Percentiles rank a stretch among this genome's conserved stretches.
Conservation (phyloP, 176 grass and related monocot genomes). For the Bolboschoenus planiculmis region DNA sequence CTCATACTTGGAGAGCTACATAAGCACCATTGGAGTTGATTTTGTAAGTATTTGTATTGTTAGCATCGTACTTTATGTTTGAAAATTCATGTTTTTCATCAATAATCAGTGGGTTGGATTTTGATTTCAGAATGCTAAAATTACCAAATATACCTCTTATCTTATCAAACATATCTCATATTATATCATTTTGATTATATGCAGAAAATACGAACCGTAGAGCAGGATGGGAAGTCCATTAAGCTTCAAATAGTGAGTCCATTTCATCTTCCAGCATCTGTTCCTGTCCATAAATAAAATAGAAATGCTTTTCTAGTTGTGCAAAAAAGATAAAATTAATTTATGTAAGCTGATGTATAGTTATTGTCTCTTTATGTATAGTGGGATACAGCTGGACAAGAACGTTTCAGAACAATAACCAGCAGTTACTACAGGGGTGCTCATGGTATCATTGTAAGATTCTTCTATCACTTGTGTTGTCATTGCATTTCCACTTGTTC, state of each 20-base stretch:
- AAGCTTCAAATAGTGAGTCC: conserved; percentile 86
- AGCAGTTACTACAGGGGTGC: conserved; percentile 91
- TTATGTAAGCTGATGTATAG: not conserved
- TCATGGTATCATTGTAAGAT: conserved; percentile 83
- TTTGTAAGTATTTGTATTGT: conserved; percentile 32
- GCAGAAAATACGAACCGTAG: conserved; percentile 79
- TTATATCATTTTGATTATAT: not conserved
- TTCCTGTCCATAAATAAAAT: not conserved
- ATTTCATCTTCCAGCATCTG: not conserved
- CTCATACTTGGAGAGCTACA: conserved; percentile 81
- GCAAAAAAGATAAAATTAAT: not conserved
- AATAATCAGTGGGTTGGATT: not conserved
- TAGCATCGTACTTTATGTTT: not conserved
- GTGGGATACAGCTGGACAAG: conserved; percentile 98
- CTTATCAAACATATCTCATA: not conserved
- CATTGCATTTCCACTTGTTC: not conserved
- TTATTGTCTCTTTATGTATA: conserved; percentile 22
- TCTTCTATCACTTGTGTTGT: not conserved
- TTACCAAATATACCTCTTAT: not conserved
- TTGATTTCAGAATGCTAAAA: not conserved
- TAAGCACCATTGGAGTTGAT: conserved; percentile 79
- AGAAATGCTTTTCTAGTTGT: not conserved
- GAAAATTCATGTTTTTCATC: not conserved
- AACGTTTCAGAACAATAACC: conserved; percentile 88
- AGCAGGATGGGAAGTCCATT: conserved; percentile 80